These are phyloP conservation scores for Clonostachys solani DNA, from an alignment of 2,329 filamentous ascomycete genomes.

Conservation along the genomic window DNA sequence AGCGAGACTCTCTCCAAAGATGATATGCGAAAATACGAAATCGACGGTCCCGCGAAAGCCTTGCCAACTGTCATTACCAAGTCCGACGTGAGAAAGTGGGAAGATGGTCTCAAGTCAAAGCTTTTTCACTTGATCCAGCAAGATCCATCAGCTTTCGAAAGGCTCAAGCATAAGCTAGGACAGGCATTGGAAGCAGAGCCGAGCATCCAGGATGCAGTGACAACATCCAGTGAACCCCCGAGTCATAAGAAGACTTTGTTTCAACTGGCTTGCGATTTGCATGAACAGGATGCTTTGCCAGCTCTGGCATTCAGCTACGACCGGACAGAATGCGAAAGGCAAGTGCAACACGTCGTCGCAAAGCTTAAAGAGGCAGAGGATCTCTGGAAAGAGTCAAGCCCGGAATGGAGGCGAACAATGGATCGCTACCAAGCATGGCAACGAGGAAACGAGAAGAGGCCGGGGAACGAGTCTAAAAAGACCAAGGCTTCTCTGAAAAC, in stretches of 20 bases:
- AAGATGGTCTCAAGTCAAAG: slow-evolving; percentile 48
- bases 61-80: slow-evolving; percentile 57
- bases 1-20: slow-evolving; percentile 44
- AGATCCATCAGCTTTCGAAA: too few relatives aligned
- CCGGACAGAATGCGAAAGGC: slow-evolving; percentile 57
- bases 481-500: neutral
- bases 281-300: slow-evolving; percentile 62
- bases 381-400: slow-evolving; percentile 49
- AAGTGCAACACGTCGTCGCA: slow-evolving; percentile 44
- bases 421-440: slow-evolving; percentile 53
- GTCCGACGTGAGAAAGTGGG: slow-evolving; percentile 63
- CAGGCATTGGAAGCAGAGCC: too few relatives aligned
- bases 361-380: slow-evolving; percentile 35
- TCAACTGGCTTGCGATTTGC: slow-evolving; percentile 54
- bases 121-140: too few relatives aligned
- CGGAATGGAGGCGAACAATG: slow-evolving; percentile 58
- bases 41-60: slow-evolving; percentile 39
- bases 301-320: slow-evolving; percentile 78
- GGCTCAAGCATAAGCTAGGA: too few relatives aligned
- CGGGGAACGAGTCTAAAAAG: neutral
- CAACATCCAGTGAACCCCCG: too few relatives aligned
- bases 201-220: too few relatives aligned
- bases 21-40: slow-evolving; percentile 39
- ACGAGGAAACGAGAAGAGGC: slow-evolving; percentile 35
- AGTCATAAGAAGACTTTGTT: slow-evolving; percentile 20